Percentiles rank a stretch among this genome's conserved stretches.
Evolutionary conservation across 2,329 filamentous ascomycete genomes (phyloP).

Genomic region (Cryphonectria radicalis): DNA sequence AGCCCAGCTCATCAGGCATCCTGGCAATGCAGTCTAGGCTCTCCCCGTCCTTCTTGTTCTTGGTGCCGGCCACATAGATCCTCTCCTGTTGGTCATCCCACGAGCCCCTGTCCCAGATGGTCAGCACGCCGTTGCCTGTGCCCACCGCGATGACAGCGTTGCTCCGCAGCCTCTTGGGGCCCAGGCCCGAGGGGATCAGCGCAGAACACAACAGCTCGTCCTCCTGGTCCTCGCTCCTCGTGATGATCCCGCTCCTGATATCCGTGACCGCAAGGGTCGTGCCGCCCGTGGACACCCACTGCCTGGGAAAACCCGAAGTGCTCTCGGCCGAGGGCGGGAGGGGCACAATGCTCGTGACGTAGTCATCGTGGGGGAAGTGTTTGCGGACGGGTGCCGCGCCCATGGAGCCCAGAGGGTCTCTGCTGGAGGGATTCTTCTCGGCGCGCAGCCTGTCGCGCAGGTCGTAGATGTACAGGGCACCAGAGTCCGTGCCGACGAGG

Average conservation of each 20-base stretch:
- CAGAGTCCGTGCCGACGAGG: conserved; percentile 88
- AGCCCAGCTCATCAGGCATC: conserved; percentile 71
- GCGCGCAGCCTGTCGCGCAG: conserved; percentile 58
- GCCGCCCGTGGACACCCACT: conserved; percentile 92
- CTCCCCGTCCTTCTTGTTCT: conserved; percentile 63
- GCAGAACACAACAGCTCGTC: conserved; percentile 85
- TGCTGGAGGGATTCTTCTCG: conserved; percentile 21
- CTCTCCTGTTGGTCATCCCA: conserved; percentile 97
- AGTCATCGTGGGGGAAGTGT: conserved; percentile 87
- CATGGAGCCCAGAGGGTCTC: conserved; percentile 46
- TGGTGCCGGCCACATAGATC: conserved; percentile 72
- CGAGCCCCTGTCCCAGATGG: conserved; percentile 89
- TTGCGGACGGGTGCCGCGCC: conserved; percentile 73
- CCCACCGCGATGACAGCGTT: conserved; percentile 80
- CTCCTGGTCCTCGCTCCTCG: conserved; percentile 91
- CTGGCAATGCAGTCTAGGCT: conserved; percentile 78
- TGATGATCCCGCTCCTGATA: conserved; percentile 80
- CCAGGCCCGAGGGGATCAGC: conserved; percentile 73
- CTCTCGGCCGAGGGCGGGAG: conserved; percentile 79
- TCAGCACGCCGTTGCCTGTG: conserved; percentile 77
- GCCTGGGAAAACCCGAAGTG: conserved; percentile 88
- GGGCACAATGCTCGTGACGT: conserved; percentile 84
- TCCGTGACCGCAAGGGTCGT: conserved; percentile 91
- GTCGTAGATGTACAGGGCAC: conserved; percentile 86
- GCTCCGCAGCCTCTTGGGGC: conserved; percentile 65